Evolutionary conservation across 2,329 filamentous ascomycete genomes (phyloP).

Genomic region (Cladosporium halotolerans): DNA sequence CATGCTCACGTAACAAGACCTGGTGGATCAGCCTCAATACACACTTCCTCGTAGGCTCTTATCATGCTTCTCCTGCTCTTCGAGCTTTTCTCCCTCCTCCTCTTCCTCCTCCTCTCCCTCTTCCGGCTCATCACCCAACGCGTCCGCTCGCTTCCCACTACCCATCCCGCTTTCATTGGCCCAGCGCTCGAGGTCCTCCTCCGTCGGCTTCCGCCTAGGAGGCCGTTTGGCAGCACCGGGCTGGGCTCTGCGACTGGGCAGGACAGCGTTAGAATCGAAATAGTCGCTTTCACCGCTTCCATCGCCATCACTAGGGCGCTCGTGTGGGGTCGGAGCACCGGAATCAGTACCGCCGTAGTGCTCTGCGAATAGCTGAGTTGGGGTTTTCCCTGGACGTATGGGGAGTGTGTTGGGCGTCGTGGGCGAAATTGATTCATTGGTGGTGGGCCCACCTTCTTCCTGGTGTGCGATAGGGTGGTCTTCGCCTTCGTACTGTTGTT

Average conservation of each 20-base stretch:
- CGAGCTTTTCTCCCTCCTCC: constrained; percentile 18
- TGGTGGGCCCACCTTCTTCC: constrained; percentile 16
- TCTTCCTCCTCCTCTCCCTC: constrained; percentile 20
- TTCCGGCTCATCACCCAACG: constrained; percentile 39
- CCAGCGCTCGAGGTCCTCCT: constrained; percentile 35
- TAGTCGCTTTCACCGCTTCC: constrained; percentile 7
- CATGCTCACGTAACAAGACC: background rate
- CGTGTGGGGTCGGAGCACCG: constrained; percentile 6
- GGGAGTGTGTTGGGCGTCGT: constrained; percentile 11
- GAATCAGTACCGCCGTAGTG: background rate
- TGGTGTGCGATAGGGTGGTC: constrained; percentile 30
- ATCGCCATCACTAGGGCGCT: background rate
- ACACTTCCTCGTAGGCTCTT: constrained; percentile 27
- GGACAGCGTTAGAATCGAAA: constrained; percentile 10
- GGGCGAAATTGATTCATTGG: constrained; percentile 14
- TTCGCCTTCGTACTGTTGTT: constrained; percentile 29
- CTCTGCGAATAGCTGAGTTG: constrained; percentile 24
- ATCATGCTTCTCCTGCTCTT: constrained; percentile 23
- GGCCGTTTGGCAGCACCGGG: constrained; percentile 7
- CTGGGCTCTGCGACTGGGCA: background rate
- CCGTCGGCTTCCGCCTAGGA: constrained; percentile 43
- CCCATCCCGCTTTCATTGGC: constrained; percentile 44
- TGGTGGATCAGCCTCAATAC: background rate
- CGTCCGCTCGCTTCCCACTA: constrained; percentile 37
- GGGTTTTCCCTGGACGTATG: constrained; percentile 29